phyloP scores from a whole-genome alignment of 805 yeast species.

The Yamadazyma laniorum region DNA sequence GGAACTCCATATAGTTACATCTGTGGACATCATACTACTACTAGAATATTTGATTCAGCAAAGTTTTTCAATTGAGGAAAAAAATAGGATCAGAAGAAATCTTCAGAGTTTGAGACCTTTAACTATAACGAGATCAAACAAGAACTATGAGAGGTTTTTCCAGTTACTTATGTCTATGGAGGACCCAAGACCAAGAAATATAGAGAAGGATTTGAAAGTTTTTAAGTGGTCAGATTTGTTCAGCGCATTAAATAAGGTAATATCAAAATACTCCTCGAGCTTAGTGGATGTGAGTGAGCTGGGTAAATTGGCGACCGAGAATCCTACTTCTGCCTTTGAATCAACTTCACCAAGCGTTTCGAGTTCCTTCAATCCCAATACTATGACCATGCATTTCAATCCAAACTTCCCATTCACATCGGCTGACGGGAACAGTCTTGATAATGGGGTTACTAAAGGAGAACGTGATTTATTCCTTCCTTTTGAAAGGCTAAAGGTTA shows the following conservation, averaged over 20 bases:
- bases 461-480: conserved; percentile 20
- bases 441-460: no score
- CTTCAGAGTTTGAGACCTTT: conserved; percentile 61
- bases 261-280: conserved; percentile 51
- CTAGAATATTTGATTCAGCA: conserved; percentile 57
- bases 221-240: conserved; percentile 56
- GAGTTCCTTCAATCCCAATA: no score
- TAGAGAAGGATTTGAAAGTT: conserved; percentile 69
- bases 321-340: no score
- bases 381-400: no score
- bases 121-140: conserved; percentile 52
- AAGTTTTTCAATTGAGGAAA: conserved; percentile 61
- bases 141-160: conserved; percentile 28
- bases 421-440: no score
- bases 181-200: conserved; percentile 64
- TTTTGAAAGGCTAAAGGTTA: conserved; percentile 23
- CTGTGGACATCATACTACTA: conserved; percentile 60
- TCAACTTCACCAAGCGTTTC: no score
- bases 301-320: no score
- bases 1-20: conserved; percentile 52
- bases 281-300: background rate
- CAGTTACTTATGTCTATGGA: conserved; percentile 56
- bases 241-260: conserved; percentile 54
- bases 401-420: no score
- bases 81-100: conserved; percentile 66